phyloP scores from a whole-genome alignment of 2,329 filamentous ascomycete species.

The Pseudopithomyces maydicus region DNA sequence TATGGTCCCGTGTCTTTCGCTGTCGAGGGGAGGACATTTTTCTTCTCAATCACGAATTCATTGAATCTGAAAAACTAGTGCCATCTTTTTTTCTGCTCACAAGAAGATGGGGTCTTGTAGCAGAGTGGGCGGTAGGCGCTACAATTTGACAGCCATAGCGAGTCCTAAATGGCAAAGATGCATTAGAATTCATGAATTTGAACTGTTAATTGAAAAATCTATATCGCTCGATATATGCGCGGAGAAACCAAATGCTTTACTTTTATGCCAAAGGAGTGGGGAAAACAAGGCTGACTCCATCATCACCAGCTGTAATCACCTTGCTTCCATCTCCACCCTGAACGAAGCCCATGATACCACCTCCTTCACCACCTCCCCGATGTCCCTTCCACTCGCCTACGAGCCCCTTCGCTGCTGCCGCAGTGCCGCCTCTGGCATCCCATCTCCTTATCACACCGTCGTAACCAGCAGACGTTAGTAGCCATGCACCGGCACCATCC shows the following conservation, averaged over 20 bases:
- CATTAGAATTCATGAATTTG: not conserved
- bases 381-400: conserved; percentile 92
- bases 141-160: no score
- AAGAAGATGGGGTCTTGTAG: no score
- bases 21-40: no score
- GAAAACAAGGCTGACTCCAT: conserved; percentile 50
- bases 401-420: conserved; percentile 70
- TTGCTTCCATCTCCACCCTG: conserved; percentile 73
- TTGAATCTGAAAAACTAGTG: no score
- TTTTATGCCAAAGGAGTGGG: conserved; percentile 21
- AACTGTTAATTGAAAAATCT: not conserved
- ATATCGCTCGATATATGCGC: not conserved
- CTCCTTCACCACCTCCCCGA: conserved; percentile 79
- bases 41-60: no score
- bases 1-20: no score
- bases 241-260: not conserved
- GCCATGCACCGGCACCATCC: conserved; percentile 56
- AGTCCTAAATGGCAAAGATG: not conserved
- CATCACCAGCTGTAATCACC: conserved; percentile 90
- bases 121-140: no score
- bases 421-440: conserved; percentile 76
- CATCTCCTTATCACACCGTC: conserved; percentile 89
- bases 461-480: conserved; percentile 87
- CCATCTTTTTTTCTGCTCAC: no score
- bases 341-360: conserved; percentile 89